Evolutionary conservation across 2,329 filamentous ascomycete genomes (phyloP), one percentile per base, ranked within the genome.

Genomic region (Botryotinia calthae): DNA sequence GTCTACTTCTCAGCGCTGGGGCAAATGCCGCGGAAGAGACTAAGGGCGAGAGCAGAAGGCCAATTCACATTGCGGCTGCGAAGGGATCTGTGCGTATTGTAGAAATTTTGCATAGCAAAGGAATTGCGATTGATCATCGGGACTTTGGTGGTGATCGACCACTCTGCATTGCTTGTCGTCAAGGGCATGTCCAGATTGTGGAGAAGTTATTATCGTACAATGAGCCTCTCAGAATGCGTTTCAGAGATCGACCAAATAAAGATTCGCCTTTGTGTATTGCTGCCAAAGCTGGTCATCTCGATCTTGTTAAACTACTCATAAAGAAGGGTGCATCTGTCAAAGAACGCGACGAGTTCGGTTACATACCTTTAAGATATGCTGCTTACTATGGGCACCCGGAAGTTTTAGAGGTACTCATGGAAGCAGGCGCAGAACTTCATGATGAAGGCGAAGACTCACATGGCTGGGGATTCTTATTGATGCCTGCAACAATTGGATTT

Each of bases 161-260:
- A 5, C 51, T 73, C 12, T 71, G 42, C 40, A 68, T 73, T 54
- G 68, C 73, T 22, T 73, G 72, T 37, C 42, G 58, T 25, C 62
- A 73, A n/a, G 73, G 73, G 10, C 72, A 74, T 56, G 46, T 72
- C 22, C 40, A 69, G 37, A n/a, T 73, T 31, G 72, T 73, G n/a
- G 63, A 71, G 42, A 74, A 44, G 31, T 40, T 72, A 20, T 42
- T 72, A 28, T 31, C 46, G 16, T 73, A 71, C 42, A 66, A 63
- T 16, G 66, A 70, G 48, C 70, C 65, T 40, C 46, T 73, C 22
- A 68, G 70, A 10, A 62, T 70, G 65, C 42, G 34, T 6, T 59
- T 73, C 22, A 34, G 31, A 9, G 44, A 70, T 59, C 58, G 59
- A n/a, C 40, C 59, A 8, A 65, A 73, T 34, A 62, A 73, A 46